These are phyloP conservation scores for Brassica napus DNA, from an alignment of 345 rosid species.

Conservation along the genomic window Da-Ae NC_063450.1:38448001-38448500, in stretches of 20 bases:
- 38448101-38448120: constrained; percentile 52
- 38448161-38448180: constrained; percentile 78
- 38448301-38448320: constrained; percentile 70
- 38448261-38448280: constrained; percentile 53
- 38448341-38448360: constrained; percentile 58
- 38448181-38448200: constrained; percentile 63
- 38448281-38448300: constrained; percentile 68
- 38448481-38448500: constrained; percentile 50
- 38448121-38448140: constrained; percentile 52
- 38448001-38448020: constrained; percentile 59
- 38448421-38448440: constrained; percentile 54
- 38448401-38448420: constrained; percentile 56
- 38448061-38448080: constrained; percentile 64
- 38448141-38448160: constrained; percentile 73
- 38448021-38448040: constrained; percentile 74
- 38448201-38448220: constrained; percentile 69
- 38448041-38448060: constrained; percentile 77
- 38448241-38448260: constrained; percentile 65
- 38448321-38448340: constrained; percentile 81
- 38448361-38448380: constrained; percentile 44
- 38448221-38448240: constrained; percentile 86
- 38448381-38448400: constrained; percentile 50
- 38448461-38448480: constrained; percentile 54
- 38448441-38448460: constrained; percentile 68
- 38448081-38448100: constrained; percentile 39